Evolutionary conservation across 116 monocot genomes (phyloP).

Genomic region (Phalaenopsis hybrid): DNA sequence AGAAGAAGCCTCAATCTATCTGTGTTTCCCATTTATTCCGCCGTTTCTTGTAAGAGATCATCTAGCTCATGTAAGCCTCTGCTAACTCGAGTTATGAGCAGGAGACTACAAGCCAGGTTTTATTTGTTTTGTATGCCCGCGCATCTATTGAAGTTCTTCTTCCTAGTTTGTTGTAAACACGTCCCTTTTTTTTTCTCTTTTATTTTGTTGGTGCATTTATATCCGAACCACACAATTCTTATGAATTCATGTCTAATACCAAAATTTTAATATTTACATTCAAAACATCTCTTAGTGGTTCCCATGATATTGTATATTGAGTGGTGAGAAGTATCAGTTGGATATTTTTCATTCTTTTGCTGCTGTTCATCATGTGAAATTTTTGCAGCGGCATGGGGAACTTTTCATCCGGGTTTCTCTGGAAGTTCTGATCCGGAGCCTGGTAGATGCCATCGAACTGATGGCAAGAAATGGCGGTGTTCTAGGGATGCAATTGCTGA

Average conservation of each 20-base stretch:
- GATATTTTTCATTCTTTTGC: background rate
- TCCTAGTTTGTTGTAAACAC: background rate
- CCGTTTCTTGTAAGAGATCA: conserved; percentile 42
- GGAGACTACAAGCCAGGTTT: no score
- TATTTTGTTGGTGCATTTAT: background rate
- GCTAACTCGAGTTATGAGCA: background rate
- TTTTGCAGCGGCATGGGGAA: conserved; percentile 69
- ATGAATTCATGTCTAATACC: no score
- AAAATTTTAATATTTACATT: no score
- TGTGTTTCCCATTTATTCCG: conserved; percentile 28
- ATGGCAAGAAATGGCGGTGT: conserved; percentile 99
- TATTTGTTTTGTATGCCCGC: background rate
- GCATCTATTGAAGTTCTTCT: background rate
- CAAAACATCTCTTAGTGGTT: no score
- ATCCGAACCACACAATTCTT: background rate
- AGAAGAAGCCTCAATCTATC: conserved; percentile 52
- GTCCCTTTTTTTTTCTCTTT: background rate
- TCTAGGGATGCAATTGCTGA: conserved; percentile 89
- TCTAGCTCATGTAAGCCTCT: conserved; percentile 36
- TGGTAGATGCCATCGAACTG: conserved; percentile 94
- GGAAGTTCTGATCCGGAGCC: conserved; percentile 86
- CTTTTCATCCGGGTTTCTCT: conserved; percentile 62
- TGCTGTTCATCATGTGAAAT: background rate
- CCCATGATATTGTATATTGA: no score
- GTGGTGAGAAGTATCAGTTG: background rate